A percentile compares a stretch with the other conserved stretches of the same genome.
Evolutionary conservation across 164 flowering plant species (phyloP).

Genomic region (Stephania yunnanensis): DNA sequence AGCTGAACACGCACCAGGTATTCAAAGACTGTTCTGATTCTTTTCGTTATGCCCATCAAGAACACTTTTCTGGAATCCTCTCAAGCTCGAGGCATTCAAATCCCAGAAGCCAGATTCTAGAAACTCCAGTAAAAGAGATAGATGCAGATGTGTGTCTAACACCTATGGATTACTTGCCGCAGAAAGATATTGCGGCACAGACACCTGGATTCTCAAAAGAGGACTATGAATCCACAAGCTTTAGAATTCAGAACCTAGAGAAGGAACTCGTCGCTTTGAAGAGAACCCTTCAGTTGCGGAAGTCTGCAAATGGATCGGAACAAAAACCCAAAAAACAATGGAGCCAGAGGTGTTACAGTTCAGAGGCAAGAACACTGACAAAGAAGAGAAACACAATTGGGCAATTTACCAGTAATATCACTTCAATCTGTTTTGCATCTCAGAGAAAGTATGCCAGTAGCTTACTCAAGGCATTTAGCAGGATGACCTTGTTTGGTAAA

Average conservation of each 20-base stretch:
- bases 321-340: conserved; percentile 20
- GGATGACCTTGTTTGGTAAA: conserved; percentile 44
- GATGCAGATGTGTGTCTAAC: conserved; percentile 29
- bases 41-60: conserved; percentile 46
- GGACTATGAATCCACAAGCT: conserved; percentile 83
- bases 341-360: conserved; percentile 24
- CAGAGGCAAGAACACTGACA: conserved; percentile 37
- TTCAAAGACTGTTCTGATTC: conserved; percentile 85
- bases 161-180: conserved; percentile 45
- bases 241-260: conserved; percentile 84
- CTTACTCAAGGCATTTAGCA: conserved; percentile 47
- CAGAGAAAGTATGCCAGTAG: conserved; percentile 65
- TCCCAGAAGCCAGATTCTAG: conserved; percentile 43
- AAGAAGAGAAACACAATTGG: conserved; percentile 48
- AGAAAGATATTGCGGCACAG: conserved; percentile 35
- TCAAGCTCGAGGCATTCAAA: conserved; percentile 47
- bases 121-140: conserved; percentile 36
- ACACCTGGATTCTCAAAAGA: conserved; percentile 35
- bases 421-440: conserved; percentile 58
- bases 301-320: conserved; percentile 28
- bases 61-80: conserved; percentile 57
- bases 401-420: conserved; percentile 58
- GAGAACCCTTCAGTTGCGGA: conserved; percentile 47
- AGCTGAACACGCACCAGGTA: conserved; percentile 76
- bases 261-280: conserved; percentile 67